These are phyloP conservation scores for Agroathelia rolfsii DNA, from an alignment of 1,284 basidiomycete genomes.

Conservation along the genomic window DNA sequence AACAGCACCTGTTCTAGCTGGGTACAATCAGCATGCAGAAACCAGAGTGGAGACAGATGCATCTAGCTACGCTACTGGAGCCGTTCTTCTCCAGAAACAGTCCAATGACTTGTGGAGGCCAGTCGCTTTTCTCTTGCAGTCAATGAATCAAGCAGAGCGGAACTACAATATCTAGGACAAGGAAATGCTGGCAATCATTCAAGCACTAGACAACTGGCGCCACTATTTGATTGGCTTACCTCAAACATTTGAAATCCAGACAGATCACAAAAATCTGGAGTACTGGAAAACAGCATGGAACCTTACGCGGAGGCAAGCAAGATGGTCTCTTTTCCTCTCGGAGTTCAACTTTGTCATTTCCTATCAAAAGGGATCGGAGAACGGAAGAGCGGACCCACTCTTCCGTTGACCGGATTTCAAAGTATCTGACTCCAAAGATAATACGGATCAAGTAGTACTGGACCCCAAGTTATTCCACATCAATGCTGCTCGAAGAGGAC, in stretches of 20 bases:
- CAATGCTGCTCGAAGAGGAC: too few relatives aligned
- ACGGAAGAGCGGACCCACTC: conserved; percentile 24
- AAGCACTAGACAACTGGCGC: conserved; percentile 25
- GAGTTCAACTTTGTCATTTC: too few relatives aligned
- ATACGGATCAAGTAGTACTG: too few relatives aligned
- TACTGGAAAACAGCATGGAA: conserved; percentile 25
- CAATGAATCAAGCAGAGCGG: conserved; percentile 19
- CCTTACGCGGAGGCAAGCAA: too few relatives aligned
- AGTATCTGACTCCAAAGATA: too few relatives aligned
- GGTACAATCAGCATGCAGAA: too few relatives aligned
- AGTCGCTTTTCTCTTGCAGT: conserved; percentile 23
- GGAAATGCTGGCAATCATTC: conserved; percentile 25
- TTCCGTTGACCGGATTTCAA: too few relatives aligned
- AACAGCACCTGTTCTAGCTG: too few relatives aligned
- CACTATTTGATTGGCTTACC: conserved; percentile 21
- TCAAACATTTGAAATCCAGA: conserved; percentile 25
- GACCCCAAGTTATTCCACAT: too few relatives aligned
- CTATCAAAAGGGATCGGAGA: too few relatives aligned
- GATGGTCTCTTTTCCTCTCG: too few relatives aligned
- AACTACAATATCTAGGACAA: conserved; percentile 30
- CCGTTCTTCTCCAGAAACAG: conserved; percentile 21
- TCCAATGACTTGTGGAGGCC: conserved; percentile 20
- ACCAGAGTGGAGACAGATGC: too few relatives aligned
- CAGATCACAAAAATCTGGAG: conserved; percentile 30
- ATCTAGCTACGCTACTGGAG: conserved; percentile 21